A percentile compares a stretch with the other conserved stretches of the same genome.
Conservation (phyloP, 1,139 yeast species). For the Protomyces macrosporus region DNA sequence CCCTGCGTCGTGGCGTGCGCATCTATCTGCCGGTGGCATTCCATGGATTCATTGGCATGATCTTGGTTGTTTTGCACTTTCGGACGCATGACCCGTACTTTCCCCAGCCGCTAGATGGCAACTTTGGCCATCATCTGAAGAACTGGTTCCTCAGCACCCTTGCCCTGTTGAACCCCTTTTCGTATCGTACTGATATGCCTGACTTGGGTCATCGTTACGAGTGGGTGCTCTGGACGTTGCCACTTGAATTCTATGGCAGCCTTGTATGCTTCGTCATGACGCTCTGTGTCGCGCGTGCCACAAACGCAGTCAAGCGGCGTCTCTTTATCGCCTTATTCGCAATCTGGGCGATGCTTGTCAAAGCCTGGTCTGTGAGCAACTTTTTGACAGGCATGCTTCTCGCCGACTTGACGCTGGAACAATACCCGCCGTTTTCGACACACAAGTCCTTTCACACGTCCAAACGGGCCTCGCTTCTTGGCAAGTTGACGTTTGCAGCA, state of each 20-base stretch:
- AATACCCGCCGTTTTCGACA: background rate
- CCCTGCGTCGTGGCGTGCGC: conserved; percentile 4
- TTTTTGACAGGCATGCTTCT: conserved; percentile 11
- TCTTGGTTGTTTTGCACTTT: background rate
- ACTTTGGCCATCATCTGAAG: background rate
- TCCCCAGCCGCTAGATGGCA: background rate
- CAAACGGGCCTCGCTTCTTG: background rate
- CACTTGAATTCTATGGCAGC: conserved; percentile 15
- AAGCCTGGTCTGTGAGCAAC: conserved; percentile 7
- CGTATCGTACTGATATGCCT: background rate
- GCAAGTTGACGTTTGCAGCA: background rate
- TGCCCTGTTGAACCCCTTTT: conserved; percentile 2
- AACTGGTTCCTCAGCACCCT: conserved; percentile 3
- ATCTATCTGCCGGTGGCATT: background rate
- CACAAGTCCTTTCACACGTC: background rate
- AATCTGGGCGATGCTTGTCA: background rate
- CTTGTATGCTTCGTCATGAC: conserved; percentile 3
- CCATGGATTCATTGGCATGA: conserved; percentile 5
- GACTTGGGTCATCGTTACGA: conserved; percentile 18
- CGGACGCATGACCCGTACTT: background rate
- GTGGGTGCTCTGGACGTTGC: conserved; percentile 19
- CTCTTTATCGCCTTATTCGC: background rate
- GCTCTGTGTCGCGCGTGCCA: conserved; percentile 4
- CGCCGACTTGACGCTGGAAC: conserved; percentile 1
- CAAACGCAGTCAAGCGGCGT: conserved; percentile 1